Evolutionary conservation across 345 rosid genomes (phyloP).

Genomic region (Punica granatum): DNA sequence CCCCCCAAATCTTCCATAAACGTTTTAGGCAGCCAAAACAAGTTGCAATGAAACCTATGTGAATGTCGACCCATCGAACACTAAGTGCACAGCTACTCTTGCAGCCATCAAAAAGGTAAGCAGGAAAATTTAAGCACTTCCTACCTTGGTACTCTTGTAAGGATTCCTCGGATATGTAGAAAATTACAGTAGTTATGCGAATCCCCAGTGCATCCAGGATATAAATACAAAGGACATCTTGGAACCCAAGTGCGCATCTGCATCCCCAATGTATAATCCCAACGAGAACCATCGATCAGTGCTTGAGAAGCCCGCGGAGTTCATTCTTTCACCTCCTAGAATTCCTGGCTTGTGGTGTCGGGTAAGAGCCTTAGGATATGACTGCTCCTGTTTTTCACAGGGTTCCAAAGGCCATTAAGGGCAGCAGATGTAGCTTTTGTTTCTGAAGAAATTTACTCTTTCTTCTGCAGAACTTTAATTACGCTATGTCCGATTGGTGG

Average conservation of each 20-base stretch:
- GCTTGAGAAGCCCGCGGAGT: constrained; percentile 4
- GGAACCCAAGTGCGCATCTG: constrained; percentile 16
- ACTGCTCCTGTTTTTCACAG: not conserved
- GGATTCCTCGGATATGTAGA: not conserved
- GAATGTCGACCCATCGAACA: constrained; percentile 15
- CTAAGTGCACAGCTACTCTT: constrained; percentile 20
- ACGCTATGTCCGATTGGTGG: not conserved
- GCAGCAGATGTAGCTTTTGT: not conserved
- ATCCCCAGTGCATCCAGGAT: constrained; percentile 3
- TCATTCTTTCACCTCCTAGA: constrained; percentile 12
- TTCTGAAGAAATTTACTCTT: too few species aligned
- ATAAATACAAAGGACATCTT: constrained; percentile 7
- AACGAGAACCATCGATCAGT: constrained; percentile 7
- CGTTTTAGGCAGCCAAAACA: constrained; percentile 20
- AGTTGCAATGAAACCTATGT: constrained; percentile 23
- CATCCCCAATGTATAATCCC: constrained; percentile 1
- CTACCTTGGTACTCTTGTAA: not conserved
- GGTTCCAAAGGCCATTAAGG: too few species aligned
- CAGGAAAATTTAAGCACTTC: not conserved
- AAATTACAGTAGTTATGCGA: not conserved
- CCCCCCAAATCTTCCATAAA: too few species aligned
- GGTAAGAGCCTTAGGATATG: not conserved
- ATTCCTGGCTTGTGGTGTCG: constrained; percentile 13
- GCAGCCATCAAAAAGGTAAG: constrained; percentile 16
- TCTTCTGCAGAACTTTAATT: not conserved